phyloP scores from a whole-genome alignment of 2,329 filamentous ascomycete genomes.

The Aspergillus phoenicis region DNA sequence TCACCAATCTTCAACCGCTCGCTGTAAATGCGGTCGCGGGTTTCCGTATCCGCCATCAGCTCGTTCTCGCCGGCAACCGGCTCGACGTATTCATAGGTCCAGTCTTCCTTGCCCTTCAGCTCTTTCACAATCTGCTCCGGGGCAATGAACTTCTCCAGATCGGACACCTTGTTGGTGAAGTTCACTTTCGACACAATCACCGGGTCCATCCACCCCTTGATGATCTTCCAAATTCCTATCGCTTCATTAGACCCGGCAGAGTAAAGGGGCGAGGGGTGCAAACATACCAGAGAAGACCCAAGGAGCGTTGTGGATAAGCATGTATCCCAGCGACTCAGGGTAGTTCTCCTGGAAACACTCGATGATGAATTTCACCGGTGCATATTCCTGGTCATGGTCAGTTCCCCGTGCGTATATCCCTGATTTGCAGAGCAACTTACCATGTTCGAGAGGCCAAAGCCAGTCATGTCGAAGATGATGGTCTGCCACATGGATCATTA shows the following conservation, averaged over 20 bases:
- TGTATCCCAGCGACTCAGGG: conserved; percentile 84
- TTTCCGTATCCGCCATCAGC: conserved; percentile 65
- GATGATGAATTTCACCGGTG: conserved; percentile 97
- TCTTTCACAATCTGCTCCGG: conserved; percentile 72
- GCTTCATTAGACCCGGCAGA: background rate
- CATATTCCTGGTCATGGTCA: conserved; percentile 68
- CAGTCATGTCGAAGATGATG: conserved; percentile 91
- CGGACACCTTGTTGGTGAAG: conserved; percentile 77
- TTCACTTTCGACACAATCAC: conserved; percentile 92
- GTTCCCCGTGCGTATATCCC: no score
- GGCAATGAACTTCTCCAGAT: conserved; percentile 74
- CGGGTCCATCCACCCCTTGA: conserved; percentile 92
- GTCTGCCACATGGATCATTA: conserved; percentile 56
- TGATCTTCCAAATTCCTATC: conserved; percentile 85
- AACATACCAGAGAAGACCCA: conserved; percentile 81
- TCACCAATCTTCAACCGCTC: conserved; percentile 67
- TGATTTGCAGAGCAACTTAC: conserved; percentile 44
- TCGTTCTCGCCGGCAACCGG: conserved; percentile 74
- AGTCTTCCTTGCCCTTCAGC: conserved; percentile 79
- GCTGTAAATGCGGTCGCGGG: conserved; percentile 63
- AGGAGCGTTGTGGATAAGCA: conserved; percentile 90
- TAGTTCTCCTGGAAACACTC: conserved; percentile 98
- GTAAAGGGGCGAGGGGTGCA: background rate
- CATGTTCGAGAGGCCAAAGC: conserved; percentile 94
- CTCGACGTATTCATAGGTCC: conserved; percentile 78